Percentiles rank a stretch among this genome's conserved stretches.
phyloP scores from a whole-genome alignment of 2,329 filamentous ascomycete species.

The Zopfia rhizophila region DNA sequence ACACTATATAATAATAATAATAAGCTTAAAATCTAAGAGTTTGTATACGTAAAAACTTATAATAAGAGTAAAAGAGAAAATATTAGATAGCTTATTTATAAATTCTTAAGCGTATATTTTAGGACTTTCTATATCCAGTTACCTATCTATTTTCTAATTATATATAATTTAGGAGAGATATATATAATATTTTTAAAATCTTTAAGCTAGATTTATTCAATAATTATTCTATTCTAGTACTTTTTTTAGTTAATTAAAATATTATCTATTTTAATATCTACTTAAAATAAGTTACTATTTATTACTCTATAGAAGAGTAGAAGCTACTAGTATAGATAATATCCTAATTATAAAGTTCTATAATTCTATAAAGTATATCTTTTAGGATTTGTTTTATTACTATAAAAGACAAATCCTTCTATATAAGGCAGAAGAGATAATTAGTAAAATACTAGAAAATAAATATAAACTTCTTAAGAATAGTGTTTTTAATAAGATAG shows the following conservation, averaged over 20 bases:
- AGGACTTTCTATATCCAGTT: constrained; percentile 60
- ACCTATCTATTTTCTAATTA: constrained; percentile 51
- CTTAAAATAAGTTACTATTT: constrained; percentile 15
- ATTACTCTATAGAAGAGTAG: constrained; percentile 5
- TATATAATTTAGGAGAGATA: constrained; percentile 49
- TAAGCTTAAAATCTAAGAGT: constrained; percentile 2
- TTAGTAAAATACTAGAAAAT: constrained; percentile 17
- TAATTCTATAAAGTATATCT: constrained; percentile 17
- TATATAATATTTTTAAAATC: constrained; percentile 56
- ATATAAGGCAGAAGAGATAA: constrained; percentile 17
- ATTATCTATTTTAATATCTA: constrained; percentile 57
- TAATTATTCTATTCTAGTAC: constrained; percentile 34
- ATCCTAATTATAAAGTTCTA: constrained; percentile 12
- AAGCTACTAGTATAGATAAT: constrained; percentile 20
- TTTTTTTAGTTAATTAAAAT: constrained; percentile 56
- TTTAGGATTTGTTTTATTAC: constrained; percentile 19
- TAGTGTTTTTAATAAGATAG: constrained; percentile 13
- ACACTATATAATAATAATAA: constrained; percentile 50
- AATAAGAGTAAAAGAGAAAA: constrained; percentile 58
- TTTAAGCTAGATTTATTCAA: constrained; percentile 52
- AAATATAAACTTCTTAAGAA: constrained; percentile 17
- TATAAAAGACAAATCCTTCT: constrained; percentile 15
- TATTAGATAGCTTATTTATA: constrained; percentile 54
- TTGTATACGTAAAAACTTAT: constrained; percentile 51
- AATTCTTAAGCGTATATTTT: constrained; percentile 55